Conservation (phyloP, 805 yeast genomes). For the Kurtzmaniella fragi region DNA sequence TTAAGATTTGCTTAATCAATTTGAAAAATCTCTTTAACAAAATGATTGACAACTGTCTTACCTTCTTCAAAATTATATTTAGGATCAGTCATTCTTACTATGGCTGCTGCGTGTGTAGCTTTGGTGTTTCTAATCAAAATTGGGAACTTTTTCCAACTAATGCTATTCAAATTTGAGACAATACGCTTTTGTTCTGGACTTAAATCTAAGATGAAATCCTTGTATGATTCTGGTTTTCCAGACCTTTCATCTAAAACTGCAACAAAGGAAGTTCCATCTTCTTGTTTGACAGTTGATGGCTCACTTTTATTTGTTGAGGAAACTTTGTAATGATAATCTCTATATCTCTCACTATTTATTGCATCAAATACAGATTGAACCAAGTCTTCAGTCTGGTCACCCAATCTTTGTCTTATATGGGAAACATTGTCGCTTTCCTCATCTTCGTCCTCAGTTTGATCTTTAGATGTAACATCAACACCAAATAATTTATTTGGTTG, state of each 20-base stretch:
- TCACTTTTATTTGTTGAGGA: neutral
- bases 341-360: slow-evolving; percentile 33
- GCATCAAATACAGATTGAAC: slow-evolving; percentile 63
- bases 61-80: slow-evolving; percentile 55
- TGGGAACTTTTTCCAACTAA: slow-evolving; percentile 69
- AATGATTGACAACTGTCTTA: slow-evolving; percentile 58
- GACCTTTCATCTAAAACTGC: slow-evolving; percentile 10
- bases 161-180: slow-evolving; percentile 48
- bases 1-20: too few relatives aligned
- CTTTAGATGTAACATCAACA: neutral
- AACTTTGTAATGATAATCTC: slow-evolving; percentile 10
- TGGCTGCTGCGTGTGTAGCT: slow-evolving; percentile 78
- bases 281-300: neutral
- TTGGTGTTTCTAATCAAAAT: slow-evolving; percentile 60
- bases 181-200: slow-evolving; percentile 45
- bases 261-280: slow-evolving; percentile 2
- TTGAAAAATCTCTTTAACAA: slow-evolving; percentile 39
- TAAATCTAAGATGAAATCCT: slow-evolving; percentile 25
- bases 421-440: neutral
- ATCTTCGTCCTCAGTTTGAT: neutral
- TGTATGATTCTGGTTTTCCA: neutral
- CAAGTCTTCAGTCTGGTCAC: slow-evolving; percentile 58
- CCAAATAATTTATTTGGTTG: too few relatives aligned
- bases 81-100: slow-evolving; percentile 53
- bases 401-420: slow-evolving; percentile 25